Evolutionary conservation across 2,329 filamentous ascomycete genomes (phyloP), one percentile per base, ranked within the genome.

Genomic region (Alternaria ventricosa): DNA sequence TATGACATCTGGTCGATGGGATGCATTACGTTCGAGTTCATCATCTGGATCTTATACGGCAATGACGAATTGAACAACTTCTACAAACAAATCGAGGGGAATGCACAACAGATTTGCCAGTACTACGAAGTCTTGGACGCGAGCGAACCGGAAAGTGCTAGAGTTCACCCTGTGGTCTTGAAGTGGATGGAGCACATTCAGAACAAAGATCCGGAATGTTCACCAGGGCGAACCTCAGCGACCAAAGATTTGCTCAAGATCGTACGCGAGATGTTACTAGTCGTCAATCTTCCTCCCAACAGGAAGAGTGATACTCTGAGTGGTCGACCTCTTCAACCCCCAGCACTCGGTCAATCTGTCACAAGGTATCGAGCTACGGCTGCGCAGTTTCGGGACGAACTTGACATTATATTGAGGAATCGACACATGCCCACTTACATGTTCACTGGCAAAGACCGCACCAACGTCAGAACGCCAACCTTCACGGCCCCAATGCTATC

Each of bases 1-100:
- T 73, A 67, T 28, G 72, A 75, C 18, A 36, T 74, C 1, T 76
- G 73, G 73, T 64, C 71, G 0, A 69, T 76, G 66, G 74, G 74
- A 7, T 76, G 74, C 55, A 69, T 76, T n/a, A 66, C 53, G 6
- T 53, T 75, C 1, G 71, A 76, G 44, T 71, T 68, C 33, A 60
- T 71, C 6, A 57, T 75, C 1, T 76, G 73, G 74, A 13, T 75
- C 0, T 25, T 75, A 0, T 69, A 72, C 27, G 74, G 74, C 1
- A 55, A 63, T 1, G 45, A 69, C 2, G 55, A 56, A 3, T 23
- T 63, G 3, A 28, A 22, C 7, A 30, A 58, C 6, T 60, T 66
- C 46, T 57, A 62, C 46, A 55, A 45, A 20, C 51, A 55, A 36
- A 25, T 57, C 12, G 33, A 62, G 30, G 36, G 22, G 5, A 30